A percentile compares a stretch with the other conserved stretches of the same genome.
These are phyloP conservation scores for Sphaerulina musiva DNA, from an alignment of 2,329 filamentous ascomycete species.

Conservation along the genomic window DNA sequence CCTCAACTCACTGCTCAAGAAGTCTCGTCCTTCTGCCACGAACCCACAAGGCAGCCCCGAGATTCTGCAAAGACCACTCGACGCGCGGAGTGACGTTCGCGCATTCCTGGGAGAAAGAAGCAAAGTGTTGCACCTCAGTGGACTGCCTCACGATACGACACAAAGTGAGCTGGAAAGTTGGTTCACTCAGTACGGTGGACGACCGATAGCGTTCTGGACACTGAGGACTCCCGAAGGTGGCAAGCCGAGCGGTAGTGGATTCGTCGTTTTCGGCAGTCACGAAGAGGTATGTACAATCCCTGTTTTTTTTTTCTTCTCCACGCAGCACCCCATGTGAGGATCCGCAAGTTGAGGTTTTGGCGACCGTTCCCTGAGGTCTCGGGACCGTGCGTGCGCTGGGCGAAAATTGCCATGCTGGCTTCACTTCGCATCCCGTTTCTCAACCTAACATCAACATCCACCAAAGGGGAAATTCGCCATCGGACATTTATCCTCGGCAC, in stretches of 20 bases:
- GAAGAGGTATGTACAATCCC: slow-evolving; percentile 71
- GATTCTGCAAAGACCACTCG: slow-evolving; percentile 90
- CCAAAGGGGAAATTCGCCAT: neutral
- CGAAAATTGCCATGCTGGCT: slow-evolving; percentile 8
- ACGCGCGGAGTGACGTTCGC: slow-evolving; percentile 90
- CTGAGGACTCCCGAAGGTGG: slow-evolving; percentile 95
- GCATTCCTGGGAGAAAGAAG: slow-evolving; percentile 93
- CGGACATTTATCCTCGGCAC: neutral
- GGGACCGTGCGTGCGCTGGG: slow-evolving; percentile 7
- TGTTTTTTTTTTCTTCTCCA: slow-evolving; percentile 2
- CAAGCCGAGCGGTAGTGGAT: slow-evolving; percentile 97
- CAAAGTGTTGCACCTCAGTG: slow-evolving; percentile 97
- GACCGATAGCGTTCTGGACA: slow-evolving; percentile 98
- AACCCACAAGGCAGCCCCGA: slow-evolving; percentile 79
- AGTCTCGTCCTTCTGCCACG: slow-evolving; percentile 71
- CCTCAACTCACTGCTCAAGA: slow-evolving; percentile 84
- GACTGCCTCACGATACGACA: slow-evolving; percentile 92
- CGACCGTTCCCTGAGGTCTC: neutral
- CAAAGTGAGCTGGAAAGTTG: slow-evolving; percentile 98
- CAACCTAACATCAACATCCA: neutral
- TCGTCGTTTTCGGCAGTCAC: slow-evolving; percentile 97
- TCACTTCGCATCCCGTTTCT: slow-evolving; percentile 3
- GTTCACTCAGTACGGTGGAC: slow-evolving; percentile 97
- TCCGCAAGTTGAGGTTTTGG: neutral
- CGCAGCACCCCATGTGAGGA: slow-evolving; percentile 3